These are phyloP conservation scores for Insectozyma bohioensis DNA, from an alignment of 1,139 yeast species.

Conservation along the genomic window DNA sequence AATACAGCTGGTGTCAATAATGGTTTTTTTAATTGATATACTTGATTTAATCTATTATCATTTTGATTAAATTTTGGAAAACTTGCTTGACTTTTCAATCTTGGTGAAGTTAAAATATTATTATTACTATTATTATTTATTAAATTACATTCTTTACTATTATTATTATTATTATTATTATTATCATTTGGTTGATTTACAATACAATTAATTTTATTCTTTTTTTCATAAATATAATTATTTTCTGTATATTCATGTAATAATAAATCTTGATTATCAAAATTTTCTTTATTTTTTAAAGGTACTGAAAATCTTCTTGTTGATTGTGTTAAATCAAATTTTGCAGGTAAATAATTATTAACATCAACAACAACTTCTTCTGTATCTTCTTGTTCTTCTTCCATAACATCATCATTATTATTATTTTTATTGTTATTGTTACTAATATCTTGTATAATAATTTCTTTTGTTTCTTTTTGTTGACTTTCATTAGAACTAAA, in stretches of 20 bases:
- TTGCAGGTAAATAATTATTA: slow-evolving; percentile 38
- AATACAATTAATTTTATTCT: slow-evolving; percentile 6
- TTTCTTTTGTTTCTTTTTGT: slow-evolving; percentile 2
- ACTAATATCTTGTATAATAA: not conserved
- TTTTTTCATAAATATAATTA: slow-evolving; percentile 18
- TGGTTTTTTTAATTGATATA: slow-evolving; percentile 41
- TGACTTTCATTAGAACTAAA: slow-evolving; percentile 8
- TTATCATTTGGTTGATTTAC: no score
- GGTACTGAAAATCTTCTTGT: slow-evolving; percentile 30
- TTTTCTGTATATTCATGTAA: slow-evolving; percentile 20
- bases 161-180: no score
- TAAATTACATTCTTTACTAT: no score
- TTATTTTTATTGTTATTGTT: slow-evolving; percentile 1
- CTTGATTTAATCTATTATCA: slow-evolving; percentile 22
- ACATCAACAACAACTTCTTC: slow-evolving; percentile 1
- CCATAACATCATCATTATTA: slow-evolving; percentile 2
- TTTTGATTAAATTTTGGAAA: slow-evolving; percentile 15
- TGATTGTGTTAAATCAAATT: slow-evolving; percentile 39
- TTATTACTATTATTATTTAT: no score
- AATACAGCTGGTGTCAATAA: slow-evolving; percentile 44
- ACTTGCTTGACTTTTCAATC: slow-evolving; percentile 16
- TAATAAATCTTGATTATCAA: slow-evolving; percentile 11
- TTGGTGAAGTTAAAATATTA: slow-evolving; percentile 3
- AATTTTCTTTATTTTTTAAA: slow-evolving; percentile 4
- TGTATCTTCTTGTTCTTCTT: slow-evolving; percentile 2